Percentiles rank a stretch among this genome's conserved stretches.
Conservation (phyloP, 1,284 basidiomycete species). For the Meira nashicola region DNA sequence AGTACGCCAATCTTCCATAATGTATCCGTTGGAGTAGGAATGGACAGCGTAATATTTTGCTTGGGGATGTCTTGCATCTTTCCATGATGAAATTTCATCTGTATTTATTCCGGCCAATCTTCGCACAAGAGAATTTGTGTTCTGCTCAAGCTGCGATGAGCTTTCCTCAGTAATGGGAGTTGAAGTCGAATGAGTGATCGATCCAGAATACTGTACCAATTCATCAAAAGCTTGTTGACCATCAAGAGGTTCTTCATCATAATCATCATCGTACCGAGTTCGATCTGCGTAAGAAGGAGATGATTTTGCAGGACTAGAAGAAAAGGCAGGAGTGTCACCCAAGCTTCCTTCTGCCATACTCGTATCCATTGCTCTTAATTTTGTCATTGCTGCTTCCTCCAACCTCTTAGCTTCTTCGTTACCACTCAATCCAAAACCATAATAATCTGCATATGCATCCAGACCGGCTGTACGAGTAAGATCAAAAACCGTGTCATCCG, state of each 20-base stretch:
- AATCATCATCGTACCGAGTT: no score
- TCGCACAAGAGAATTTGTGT: no score
- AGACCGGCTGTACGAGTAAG: background rate
- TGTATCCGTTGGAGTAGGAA: slow-evolving; percentile 29
- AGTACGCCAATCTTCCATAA: slow-evolving; percentile 39
- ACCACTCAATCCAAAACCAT: background rate
- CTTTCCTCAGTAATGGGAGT: background rate
- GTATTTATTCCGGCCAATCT: slow-evolving; percentile 21
- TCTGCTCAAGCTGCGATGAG: background rate
- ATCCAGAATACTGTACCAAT: no score
- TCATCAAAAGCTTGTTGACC: no score
- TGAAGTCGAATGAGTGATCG: no score
- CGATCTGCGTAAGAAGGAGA: no score
- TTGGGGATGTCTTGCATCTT: slow-evolving; percentile 22
- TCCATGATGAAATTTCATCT: slow-evolving; percentile 26
- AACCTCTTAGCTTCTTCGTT: slow-evolving; percentile 12
- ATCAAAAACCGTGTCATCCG: background rate
- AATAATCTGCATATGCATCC: slow-evolving; percentile 1
- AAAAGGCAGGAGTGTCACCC: background rate
- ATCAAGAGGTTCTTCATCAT: no score
- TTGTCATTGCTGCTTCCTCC: slow-evolving; percentile 12
- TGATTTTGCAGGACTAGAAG: no score
- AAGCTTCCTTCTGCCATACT: background rate
- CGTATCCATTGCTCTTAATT: background rate
- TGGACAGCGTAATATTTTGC: slow-evolving; percentile 26